Conservation (phyloP, 2,329 filamentous ascomycete genomes). For the Ceratocystis lukuohia region DNA sequence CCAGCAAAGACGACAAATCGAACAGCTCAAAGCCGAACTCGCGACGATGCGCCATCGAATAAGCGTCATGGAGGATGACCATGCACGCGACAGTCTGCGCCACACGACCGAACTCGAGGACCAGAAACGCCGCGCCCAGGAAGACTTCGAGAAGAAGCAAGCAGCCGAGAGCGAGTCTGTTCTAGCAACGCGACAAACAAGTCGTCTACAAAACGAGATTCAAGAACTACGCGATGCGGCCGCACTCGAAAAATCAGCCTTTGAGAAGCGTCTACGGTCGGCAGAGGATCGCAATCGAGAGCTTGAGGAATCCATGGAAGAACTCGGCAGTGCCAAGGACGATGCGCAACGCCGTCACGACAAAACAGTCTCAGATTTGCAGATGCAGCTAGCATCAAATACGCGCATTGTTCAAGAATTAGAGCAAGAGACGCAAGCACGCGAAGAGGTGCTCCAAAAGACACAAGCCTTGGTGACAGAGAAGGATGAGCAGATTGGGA, state of each 20-base stretch:
- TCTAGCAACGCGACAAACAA: constrained; percentile 37
- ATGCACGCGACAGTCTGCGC: constrained; percentile 62
- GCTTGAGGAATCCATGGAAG: constrained; percentile 70
- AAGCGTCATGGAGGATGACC: constrained; percentile 75
- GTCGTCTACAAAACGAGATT: constrained; percentile 39
- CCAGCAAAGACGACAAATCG: constrained; percentile 43
- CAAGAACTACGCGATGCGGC: constrained; percentile 37
- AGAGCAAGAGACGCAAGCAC: constrained; percentile 42
- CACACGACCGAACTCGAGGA: constrained; percentile 78
- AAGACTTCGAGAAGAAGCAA: constrained; percentile 60
- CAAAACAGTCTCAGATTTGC: constrained; percentile 41
- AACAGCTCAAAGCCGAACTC: constrained; percentile 79
- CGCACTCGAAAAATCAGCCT: constrained; percentile 45
- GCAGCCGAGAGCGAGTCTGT: constrained; percentile 43
- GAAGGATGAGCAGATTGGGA: constrained; percentile 56
- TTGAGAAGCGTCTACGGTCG: constrained; percentile 57
- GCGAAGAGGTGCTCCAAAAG: constrained; percentile 43
- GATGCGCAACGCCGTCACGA: constrained; percentile 53
- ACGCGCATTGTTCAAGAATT: constrained; percentile 42
- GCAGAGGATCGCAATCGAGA: constrained; percentile 58
- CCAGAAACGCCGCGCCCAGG: constrained; percentile 64
- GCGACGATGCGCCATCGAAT: constrained; percentile 80
- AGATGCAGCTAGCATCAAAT: constrained; percentile 36
- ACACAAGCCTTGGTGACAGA: constrained; percentile 54
- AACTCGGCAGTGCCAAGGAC: constrained; percentile 48